A percentile compares a stretch with the other conserved stretches of the same genome.
These are phyloP conservation scores for Stemphylium vesicarium DNA, from an alignment of 2,329 filamentous ascomycete genomes.

Conservation along the genomic window DNA sequence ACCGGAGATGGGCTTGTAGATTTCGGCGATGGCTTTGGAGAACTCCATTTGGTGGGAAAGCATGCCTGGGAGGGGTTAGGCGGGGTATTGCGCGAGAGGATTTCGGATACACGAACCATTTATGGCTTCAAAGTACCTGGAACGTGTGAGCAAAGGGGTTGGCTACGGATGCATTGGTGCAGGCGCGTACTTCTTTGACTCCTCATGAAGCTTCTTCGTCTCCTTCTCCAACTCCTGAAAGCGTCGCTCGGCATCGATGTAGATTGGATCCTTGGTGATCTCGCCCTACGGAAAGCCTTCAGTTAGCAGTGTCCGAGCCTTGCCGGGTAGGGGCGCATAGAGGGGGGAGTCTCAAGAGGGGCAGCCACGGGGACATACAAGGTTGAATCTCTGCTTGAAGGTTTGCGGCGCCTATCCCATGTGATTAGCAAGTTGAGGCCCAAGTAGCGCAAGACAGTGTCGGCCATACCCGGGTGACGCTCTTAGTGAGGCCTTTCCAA, in stretches of 20 bases:
- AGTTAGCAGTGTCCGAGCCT: slow-evolving; percentile 30
- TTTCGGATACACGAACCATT: slow-evolving; percentile 64
- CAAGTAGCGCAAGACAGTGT: slow-evolving; percentile 14
- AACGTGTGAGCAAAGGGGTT: slow-evolving; percentile 26
- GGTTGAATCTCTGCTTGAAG: slow-evolving; percentile 90
- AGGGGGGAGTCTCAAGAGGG: background rate
- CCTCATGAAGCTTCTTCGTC: slow-evolving; percentile 96
- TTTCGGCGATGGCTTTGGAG: slow-evolving; percentile 91
- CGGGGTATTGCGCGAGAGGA: background rate
- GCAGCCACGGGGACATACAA: slow-evolving; percentile 54
- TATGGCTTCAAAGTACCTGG: slow-evolving; percentile 88
- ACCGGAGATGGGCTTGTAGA: slow-evolving; percentile 98
- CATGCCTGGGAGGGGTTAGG: slow-evolving; percentile 68
- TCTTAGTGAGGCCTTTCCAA: slow-evolving; percentile 95
- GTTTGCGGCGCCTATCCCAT: slow-evolving; percentile 77
- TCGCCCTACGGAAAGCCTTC: slow-evolving; percentile 65
- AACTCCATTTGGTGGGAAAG: slow-evolving; percentile 97
- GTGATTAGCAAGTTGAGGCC: slow-evolving; percentile 31
- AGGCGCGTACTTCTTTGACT: slow-evolving; percentile 75
- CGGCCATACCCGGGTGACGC: slow-evolving; percentile 75
- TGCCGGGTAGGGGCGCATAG: slow-evolving; percentile 29
- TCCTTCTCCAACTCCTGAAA: slow-evolving; percentile 94
- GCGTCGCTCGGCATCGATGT: slow-evolving; percentile 90
- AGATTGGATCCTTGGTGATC: slow-evolving; percentile 91
- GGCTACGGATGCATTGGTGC: background rate